Percentiles rank a stretch among this genome's conserved stretches.
Conservation (phyloP, 1,284 basidiomycete genomes). For the Tilletia indica region DNA sequence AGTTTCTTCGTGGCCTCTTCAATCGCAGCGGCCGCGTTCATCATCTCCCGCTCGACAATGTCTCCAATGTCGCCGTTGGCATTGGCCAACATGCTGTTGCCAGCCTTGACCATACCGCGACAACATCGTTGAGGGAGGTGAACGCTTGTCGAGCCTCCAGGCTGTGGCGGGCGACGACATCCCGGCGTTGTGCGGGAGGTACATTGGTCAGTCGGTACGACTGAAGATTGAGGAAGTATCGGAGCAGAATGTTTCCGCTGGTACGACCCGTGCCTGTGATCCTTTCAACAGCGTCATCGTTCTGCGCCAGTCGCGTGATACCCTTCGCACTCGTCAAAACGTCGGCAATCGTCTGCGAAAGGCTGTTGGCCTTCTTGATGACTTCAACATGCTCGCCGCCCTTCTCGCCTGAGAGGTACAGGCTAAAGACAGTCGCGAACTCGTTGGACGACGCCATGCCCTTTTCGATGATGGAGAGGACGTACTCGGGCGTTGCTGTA, state of each 20-base stretch:
- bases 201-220: conserved; percentile 75
- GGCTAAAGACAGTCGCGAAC: conserved; percentile 90
- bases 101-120: conserved; percentile 85
- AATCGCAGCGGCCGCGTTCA: conserved; percentile 86
- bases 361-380: conserved; percentile 94
- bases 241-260: conserved; percentile 80
- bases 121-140: conserved; percentile 77
- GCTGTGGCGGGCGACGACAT: conserved; percentile 86
- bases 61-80: conserved; percentile 92
- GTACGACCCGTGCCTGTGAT: conserved; percentile 79
- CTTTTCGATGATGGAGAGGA: conserved; percentile 97
- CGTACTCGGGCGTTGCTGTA: conserved; percentile 95
- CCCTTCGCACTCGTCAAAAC: conserved; percentile 92
- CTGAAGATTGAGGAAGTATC: conserved; percentile 92
- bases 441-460: conserved; percentile 88
- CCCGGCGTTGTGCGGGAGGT: conserved; percentile 69
- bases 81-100: conserved; percentile 71
- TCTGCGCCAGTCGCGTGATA: conserved; percentile 83
- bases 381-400: conserved; percentile 96
- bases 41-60: conserved; percentile 95
- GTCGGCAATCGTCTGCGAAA: conserved; percentile 88
- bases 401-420: conserved; percentile 80
- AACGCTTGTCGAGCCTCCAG: conserved; percentile 78
- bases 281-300: conserved; percentile 87
- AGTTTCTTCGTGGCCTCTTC: conserved; percentile 86